Conservation (phyloP, 192 early-diverging fungal species). For the Coemansia sp. region DNA sequence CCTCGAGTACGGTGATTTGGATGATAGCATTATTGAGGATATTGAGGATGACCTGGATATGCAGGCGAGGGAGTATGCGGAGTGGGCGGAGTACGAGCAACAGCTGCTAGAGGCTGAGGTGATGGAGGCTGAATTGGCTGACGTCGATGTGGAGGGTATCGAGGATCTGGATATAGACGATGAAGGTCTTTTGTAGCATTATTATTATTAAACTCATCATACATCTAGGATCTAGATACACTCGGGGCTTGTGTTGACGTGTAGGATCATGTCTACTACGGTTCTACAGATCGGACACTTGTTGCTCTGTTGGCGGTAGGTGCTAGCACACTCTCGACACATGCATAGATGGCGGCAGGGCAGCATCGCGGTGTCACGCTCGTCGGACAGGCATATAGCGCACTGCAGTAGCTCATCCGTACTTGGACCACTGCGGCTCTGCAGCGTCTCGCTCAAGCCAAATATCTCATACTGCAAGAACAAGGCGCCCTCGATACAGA, state of each 20-base stretch:
- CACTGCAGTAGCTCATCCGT: conserved; percentile 65
- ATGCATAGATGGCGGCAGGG: conserved; percentile 86
- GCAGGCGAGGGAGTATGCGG: conserved; percentile 31
- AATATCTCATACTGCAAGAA: conserved; percentile 53
- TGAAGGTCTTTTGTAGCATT: background rate
- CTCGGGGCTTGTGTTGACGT: conserved; percentile 25
- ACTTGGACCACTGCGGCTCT: conserved; percentile 1
- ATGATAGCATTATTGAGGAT: conserved; percentile 37
- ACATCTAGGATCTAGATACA: background rate
- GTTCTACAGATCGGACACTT: conserved; percentile 57
- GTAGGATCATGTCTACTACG: conserved; percentile 46
- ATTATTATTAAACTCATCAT: background rate
- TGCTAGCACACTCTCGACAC: conserved; percentile 75
- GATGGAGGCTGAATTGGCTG: conserved; percentile 39
- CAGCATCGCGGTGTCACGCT: conserved; percentile 72
- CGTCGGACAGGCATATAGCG: conserved; percentile 77
- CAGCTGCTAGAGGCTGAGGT: conserved; percentile 44
- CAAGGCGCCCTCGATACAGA: conserved; percentile 31
- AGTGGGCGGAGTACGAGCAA: conserved; percentile 47
- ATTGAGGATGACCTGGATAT: conserved; percentile 36
- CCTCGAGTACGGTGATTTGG: conserved; percentile 39
- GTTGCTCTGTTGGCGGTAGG: conserved; percentile 61
- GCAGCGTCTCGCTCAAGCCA: conserved; percentile 40
- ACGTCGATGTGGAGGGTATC: conserved; percentile 14
- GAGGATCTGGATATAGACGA: conserved; percentile 1